Evolutionary conservation across 345 rosid genomes (phyloP).

Genomic region (Melaleuca quinquenervia): DNA sequence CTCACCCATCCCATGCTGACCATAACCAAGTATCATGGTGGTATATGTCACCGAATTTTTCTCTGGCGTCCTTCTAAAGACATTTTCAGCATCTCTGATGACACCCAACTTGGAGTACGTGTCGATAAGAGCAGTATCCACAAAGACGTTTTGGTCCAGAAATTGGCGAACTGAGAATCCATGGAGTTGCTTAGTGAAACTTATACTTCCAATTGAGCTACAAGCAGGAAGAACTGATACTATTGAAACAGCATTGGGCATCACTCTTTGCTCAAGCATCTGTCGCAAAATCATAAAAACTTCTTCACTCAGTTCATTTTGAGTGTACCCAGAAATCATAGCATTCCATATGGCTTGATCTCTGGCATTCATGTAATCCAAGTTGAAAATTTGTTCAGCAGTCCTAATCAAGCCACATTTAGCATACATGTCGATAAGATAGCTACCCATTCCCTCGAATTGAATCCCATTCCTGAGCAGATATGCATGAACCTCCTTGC

Average conservation of each 20-base stretch:
- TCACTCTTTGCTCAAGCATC: conserved; percentile 50
- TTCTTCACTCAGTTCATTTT: conserved; percentile 50
- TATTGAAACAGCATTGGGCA: conserved; percentile 64
- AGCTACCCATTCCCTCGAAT: conserved; percentile 72
- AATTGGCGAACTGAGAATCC: conserved; percentile 54
- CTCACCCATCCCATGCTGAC: conserved; percentile 81
- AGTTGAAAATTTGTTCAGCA: conserved; percentile 36
- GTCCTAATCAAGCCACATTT: conserved; percentile 60
- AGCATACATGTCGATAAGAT: conserved; percentile 81
- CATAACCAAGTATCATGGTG: conserved; percentile 72
- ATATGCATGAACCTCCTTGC: conserved; percentile 78
- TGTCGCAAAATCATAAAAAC: conserved; percentile 36
- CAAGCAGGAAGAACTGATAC: conserved; percentile 81
- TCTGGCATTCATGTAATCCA: conserved; percentile 10
- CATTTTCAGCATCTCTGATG: conserved; percentile 45
- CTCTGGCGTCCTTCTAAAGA: conserved; percentile 35
- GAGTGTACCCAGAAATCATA: conserved; percentile 76
- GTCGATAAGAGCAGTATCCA: conserved; percentile 67
- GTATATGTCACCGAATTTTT: conserved; percentile 75
- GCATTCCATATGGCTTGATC: conserved; percentile 93
- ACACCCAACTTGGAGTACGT: conserved; percentile 83
- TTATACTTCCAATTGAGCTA: conserved; percentile 45
- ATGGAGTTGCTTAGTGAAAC: conserved; percentile 71
- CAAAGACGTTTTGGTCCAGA: conserved; percentile 62
- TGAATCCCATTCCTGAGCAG: conserved; percentile 53